Evolutionary conservation across 139 green algal genomes (phyloP).

Genomic region (Pleodorina starrii): DNA sequence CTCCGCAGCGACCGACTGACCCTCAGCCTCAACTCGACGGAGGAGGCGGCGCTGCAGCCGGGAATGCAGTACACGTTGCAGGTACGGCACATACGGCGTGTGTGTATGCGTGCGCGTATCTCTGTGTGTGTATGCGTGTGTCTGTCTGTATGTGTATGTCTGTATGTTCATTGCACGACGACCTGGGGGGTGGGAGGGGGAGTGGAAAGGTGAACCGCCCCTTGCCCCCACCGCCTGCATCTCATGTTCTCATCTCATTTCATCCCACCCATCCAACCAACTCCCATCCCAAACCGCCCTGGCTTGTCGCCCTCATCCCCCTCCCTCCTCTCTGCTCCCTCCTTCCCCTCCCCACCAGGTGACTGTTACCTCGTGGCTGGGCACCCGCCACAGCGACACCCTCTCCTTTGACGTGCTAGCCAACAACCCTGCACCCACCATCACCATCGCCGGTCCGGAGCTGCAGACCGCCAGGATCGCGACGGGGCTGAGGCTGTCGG

Average conservation of each 20-base stretch:
- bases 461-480: not conserved
- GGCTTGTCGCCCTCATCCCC: no score
- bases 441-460: not conserved
- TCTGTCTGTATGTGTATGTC: no score
- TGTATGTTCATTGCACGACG: no score
- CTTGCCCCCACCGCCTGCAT: no score
- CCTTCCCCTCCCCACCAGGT: not conserved
- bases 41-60: not conserved
- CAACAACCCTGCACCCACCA: not conserved
- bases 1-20: not conserved
- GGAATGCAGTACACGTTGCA: not conserved
- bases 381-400: not conserved
- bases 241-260: no score
- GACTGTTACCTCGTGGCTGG: conserved; percentile 7
- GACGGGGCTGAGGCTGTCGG: not conserved
- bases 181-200: no score
- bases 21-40: not conserved
- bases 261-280: no score
- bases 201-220: no score
- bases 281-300: no score
- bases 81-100: not conserved
- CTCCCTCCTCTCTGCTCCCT: not conserved
- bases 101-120: no score
- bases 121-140: no score
- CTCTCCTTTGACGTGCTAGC: not conserved